Evolutionary conservation across 129 eudicot species (phyloP).

Genomic region (Oenanthe sinensis): DNA sequence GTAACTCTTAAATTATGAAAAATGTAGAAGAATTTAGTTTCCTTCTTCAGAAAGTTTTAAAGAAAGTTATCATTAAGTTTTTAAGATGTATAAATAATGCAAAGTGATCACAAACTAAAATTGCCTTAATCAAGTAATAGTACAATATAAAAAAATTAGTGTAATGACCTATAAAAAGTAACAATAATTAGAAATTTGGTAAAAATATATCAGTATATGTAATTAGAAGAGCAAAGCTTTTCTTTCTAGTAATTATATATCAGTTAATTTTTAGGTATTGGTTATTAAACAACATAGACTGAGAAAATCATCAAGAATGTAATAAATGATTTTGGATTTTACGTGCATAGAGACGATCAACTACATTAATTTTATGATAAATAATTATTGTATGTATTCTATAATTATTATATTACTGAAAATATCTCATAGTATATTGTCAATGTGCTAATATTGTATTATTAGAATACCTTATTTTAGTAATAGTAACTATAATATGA

Average conservation of each 20-base stretch:
- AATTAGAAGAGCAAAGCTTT: background rate
- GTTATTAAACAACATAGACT: background rate
- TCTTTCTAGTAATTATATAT: background rate
- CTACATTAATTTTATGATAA: background rate
- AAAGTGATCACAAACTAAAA: background rate
- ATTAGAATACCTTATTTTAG: no score
- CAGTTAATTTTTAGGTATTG: background rate
- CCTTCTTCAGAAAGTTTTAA: background rate
- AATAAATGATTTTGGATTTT: background rate
- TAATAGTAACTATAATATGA: background rate
- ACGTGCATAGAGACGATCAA: background rate
- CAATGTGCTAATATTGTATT: background rate
- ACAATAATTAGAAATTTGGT: background rate
- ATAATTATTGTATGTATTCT: no score
- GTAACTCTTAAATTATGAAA: background rate
- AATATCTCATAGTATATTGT: no score
- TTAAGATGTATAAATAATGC: background rate
- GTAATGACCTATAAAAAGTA: background rate
- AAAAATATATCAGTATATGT: background rate
- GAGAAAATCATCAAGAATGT: no score
- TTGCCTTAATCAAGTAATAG: background rate
- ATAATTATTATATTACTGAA: no score
- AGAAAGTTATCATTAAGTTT: background rate
- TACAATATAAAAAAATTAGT: background rate
- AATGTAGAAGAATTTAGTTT: background rate